Base-by-base conservation (phyloP, 2,329 filamentous ascomycete species). In the Fusarium sp. region DNA sequence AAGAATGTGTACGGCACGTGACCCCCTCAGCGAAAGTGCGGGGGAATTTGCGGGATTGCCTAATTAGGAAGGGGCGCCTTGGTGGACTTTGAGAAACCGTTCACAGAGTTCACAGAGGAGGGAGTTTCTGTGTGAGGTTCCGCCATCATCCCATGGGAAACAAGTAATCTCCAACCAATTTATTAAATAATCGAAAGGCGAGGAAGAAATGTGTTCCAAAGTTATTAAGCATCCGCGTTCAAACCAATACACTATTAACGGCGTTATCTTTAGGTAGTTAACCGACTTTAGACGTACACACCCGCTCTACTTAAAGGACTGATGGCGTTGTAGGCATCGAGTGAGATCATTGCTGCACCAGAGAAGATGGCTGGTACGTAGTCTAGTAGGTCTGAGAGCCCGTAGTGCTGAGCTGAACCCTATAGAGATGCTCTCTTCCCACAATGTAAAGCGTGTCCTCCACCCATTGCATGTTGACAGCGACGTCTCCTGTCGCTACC, bases 391-490 rank as follows among this genome's bases (percentile, higher is more conserved):
- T 4, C 20, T 47, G 42, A 47, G 22, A 20, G 20, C 42, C 22
- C 2, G 20, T 47, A 7, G 42, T 47, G 13, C 60, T 67, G 16
- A 71, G 66, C 14, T 62, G 35, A 16, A 74, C 72, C 5, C 64
- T 54, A 27, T 69, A 75, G 6, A 73, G 31, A 11, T 64, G 18
- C 6, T 66, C 42, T 24, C 70, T 29, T 13, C 72, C 67, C 24
- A 54, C 64, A 35, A 68, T 67, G 34, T 69, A 73, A 4, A 74
- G 42, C 67, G 67, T 69, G 5, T 69, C 56, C n/a, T 66, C 29
- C 3, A 71, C 66, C 64, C 64, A 74, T 42, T 71, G 67, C 67
- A 74, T 67, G 2, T 73, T 74, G 8, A 74, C 62, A 1, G 72
- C 72, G 10, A 73, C 67, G 40, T 73, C 64, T 3, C 56, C 70